Evolutionary conservation across 2,329 filamentous ascomycete species (phyloP).

Genomic region (Aspergillus piperis): DNA sequence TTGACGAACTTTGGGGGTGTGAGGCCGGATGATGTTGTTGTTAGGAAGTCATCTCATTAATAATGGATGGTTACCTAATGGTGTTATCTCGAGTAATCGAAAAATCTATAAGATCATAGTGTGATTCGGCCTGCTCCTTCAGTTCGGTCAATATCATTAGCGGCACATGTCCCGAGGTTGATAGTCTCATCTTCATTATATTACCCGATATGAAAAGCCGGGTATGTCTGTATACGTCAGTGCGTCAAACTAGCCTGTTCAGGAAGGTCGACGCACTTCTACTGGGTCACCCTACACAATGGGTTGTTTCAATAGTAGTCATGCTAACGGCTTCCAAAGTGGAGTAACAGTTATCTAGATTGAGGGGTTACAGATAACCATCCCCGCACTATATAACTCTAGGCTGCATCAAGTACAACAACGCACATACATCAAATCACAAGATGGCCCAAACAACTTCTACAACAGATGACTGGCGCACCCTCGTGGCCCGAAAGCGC

Average conservation of each 20-base stretch:
- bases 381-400: background rate
- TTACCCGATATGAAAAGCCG: background rate
- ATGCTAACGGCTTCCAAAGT: background rate
- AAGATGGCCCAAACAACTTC: constrained; percentile 4
- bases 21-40: constrained; percentile 24
- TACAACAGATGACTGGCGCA: constrained; percentile 21
- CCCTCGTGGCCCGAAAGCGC: constrained; percentile 27
- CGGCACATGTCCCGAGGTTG: background rate
- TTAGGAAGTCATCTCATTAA: constrained; percentile 2
- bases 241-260: background rate
- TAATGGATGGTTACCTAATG: background rate
- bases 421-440: background rate
- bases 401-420: background rate
- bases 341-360: background rate
- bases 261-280: background rate
- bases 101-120: no score
- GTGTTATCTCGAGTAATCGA: background rate
- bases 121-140: background rate
- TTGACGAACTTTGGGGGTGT: constrained; percentile 25
- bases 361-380: background rate
- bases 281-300: background rate
- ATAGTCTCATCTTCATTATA: background rate
- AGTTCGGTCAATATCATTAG: background rate
- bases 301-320: background rate
- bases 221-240: background rate